These are phyloP conservation scores for Friedmanniomyces simplex DNA, from an alignment of 495 filamentous ascomycete species.

Conservation along the genomic window DNA sequence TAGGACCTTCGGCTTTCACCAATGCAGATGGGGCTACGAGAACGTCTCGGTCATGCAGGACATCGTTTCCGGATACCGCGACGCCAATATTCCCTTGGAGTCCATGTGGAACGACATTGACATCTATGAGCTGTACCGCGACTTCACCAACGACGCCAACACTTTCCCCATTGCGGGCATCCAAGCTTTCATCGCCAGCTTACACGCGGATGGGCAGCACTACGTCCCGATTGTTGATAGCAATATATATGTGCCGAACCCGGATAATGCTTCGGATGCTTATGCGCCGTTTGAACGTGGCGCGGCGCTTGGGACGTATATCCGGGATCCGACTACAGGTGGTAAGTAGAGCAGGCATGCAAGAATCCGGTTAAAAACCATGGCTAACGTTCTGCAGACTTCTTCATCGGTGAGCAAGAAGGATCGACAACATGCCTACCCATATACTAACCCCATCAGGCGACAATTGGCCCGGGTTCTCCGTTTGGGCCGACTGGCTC, in stretches of 20 bases:
- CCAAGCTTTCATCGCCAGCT: conserved; percentile 4
- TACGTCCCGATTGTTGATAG: conserved; percentile 19
- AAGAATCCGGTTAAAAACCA: too few relatives aligned
- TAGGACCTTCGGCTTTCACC: conserved; percentile 17
- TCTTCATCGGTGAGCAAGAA: too few relatives aligned
- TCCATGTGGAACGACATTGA: conserved; percentile 17
- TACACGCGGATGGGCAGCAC: conserved; percentile 13
- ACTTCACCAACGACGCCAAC: conserved; percentile 13
- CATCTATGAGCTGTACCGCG: conserved; percentile 26
- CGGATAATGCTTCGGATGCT: conserved; percentile 11
- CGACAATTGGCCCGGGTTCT: conserved; percentile 18
- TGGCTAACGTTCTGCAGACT: not conserved
- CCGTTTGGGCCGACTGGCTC: conserved; percentile 16
- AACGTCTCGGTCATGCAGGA: conserved; percentile 8
- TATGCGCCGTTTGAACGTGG: conserved; percentile 14
- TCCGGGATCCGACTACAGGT: conserved; percentile 7
- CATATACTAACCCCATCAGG: too few relatives aligned
- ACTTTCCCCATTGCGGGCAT: conserved; percentile 1
- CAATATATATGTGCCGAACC: conserved; percentile 16
- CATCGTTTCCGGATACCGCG: conserved; percentile 7
- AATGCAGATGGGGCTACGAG: conserved; percentile 16
- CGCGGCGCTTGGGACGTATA: conserved; percentile 6
- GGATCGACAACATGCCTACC: too few relatives aligned
- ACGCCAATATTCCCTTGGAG: conserved; percentile 13
- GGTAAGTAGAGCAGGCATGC: not conserved